A percentile compares a stretch with the other conserved stretches of the same genome.
Evolutionary conservation across 805 yeast species (phyloP).

Genomic region (Cyberlindnera xishuangbannaensis): DNA sequence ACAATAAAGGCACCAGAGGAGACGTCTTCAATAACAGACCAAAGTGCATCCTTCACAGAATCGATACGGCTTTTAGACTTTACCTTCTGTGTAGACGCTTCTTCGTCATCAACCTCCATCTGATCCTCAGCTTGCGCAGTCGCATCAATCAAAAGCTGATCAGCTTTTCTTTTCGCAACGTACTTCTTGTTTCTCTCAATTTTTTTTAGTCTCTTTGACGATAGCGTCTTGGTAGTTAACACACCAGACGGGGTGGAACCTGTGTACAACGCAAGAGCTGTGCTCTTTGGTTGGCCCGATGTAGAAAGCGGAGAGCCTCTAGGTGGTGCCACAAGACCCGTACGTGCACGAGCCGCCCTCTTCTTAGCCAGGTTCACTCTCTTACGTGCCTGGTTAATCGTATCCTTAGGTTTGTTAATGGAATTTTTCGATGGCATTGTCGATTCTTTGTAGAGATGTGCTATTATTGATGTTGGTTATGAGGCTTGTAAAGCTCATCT

Average conservation of each 20-base stretch:
- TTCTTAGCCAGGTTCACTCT: slow-evolving; percentile 45
- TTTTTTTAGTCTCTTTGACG: slow-evolving; percentile 75
- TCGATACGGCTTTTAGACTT: slow-evolving; percentile 30
- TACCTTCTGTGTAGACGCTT: slow-evolving; percentile 3
- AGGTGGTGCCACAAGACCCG: slow-evolving; percentile 36
- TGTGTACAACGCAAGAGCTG: slow-evolving; percentile 37
- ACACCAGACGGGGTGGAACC: slow-evolving; percentile 24
- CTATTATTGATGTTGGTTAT: too few relatives aligned
- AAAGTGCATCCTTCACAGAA: slow-evolving; percentile 57
- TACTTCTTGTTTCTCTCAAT: slow-evolving; percentile 75
- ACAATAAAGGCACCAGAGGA: slow-evolving; percentile 40
- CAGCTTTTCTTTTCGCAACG: slow-evolving; percentile 46
- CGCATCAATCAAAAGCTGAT: slow-evolving; percentile 41
- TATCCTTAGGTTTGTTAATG: slow-evolving; percentile 71
- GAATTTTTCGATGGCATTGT: slow-evolving; percentile 79
- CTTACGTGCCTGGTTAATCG: slow-evolving; percentile 45
- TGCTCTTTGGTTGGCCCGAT: slow-evolving; percentile 36
- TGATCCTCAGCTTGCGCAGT: slow-evolving; percentile 40
- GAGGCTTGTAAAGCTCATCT: slow-evolving; percentile 8
- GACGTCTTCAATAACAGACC: slow-evolving; percentile 64
- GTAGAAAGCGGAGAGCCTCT: slow-evolving; percentile 39
- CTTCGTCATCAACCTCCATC: slow-evolving; percentile 44
- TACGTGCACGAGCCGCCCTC: slow-evolving; percentile 46
- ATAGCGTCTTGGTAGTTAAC: slow-evolving; percentile 53
- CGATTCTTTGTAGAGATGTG: background rate